A percentile compares a stretch with the other conserved stretches of the same genome.
phyloP scores from a whole-genome alignment of 1,284 basidiomycete species.

The Sanguinoderma infundibulare region DNA sequence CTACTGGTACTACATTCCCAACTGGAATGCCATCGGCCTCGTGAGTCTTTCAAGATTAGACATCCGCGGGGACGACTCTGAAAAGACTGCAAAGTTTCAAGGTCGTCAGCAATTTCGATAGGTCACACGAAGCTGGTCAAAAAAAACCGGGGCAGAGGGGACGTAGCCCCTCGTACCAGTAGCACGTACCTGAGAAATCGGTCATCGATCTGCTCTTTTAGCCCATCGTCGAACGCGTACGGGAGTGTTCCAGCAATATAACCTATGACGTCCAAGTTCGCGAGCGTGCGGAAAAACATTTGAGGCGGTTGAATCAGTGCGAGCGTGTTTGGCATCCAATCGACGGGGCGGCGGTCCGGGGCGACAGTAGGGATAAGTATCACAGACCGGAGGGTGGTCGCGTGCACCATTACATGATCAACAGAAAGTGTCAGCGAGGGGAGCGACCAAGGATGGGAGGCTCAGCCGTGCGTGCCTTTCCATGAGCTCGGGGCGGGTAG shows the following conservation, averaged over 20 bases:
- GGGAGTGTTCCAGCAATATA: conserved; percentile 62
- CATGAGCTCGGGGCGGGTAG: conserved; percentile 53
- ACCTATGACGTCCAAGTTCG: conserved; percentile 38
- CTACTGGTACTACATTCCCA: conserved; percentile 62
- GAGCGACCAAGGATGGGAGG: neutral
- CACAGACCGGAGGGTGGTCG: neutral
- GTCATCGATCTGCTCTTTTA: conserved; percentile 17
- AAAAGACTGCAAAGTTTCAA: no score
- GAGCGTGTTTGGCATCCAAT: no score
- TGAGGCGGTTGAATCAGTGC: no score
- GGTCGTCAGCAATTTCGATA: neutral
- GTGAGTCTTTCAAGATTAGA: conserved; percentile 46
- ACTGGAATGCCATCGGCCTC: conserved; percentile 68
- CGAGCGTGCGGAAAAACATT: neutral
- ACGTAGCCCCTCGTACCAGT: no score
- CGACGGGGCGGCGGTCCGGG: no score
- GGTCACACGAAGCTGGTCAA: no score
- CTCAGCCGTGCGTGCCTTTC: conserved; percentile 43
- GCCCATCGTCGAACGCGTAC: conserved; percentile 35
- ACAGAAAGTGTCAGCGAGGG: neutral
- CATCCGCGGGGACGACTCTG: conserved; percentile 54
- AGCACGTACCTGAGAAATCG: conserved; percentile 52
- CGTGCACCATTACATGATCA: conserved; percentile 1
- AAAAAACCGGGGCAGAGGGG: no score
- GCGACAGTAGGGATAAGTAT: no score